Base-by-base conservation (phyloP, 805 yeast species). In the Wilhelminamyces savonicus region DNA sequence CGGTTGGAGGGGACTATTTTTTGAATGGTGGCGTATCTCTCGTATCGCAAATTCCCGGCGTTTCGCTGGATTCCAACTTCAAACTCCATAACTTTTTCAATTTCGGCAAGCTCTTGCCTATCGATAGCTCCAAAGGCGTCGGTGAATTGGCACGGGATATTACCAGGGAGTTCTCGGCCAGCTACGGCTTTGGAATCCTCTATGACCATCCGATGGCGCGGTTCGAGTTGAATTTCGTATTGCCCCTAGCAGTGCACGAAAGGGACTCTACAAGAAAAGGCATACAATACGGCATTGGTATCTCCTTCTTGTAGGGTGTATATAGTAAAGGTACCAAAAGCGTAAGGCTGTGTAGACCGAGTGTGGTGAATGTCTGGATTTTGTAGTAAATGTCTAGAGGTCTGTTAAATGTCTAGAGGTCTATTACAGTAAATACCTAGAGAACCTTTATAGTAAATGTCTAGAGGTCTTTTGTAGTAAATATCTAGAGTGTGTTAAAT, bases 131-230 rank as follows among this genome's bases (percentile, higher is more conserved):
- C 13, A 24, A 32, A 15, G 13, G 26, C 7, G 11, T 26, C 7
- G n/a, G 17, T 2, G 32, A 34, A 9, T 12, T 36, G 6, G 8
- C 36, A 13, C 29, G 16, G 21, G 29, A 21, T 15, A 22, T 45
- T 5, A 14, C 30, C 3, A 23, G 17, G n/a, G 39, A 44, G 15
- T 54, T 56, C 30, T 64, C 71, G 13, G 37, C 62, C 4, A 52
- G 71, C 25, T 45, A 48, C 14, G 80, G 80, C 4, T 28, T 66
- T 30, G 80, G 80, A 1, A 25, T 74, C 2, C 52, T 73, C 20
- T 74, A 66, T 46, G 66, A 67, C 30, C 78, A 74, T 44, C 79
- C 79, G 1, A 62, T 66, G 56, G 79, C 78, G 0, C 52, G 79
- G 30, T 71, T 74, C 36, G 80, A 74, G 48, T 56, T 74, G 42